phyloP scores from a whole-genome alignment of 805 yeast genomes.

The Cyberlindnera misumaiensis region DNA sequence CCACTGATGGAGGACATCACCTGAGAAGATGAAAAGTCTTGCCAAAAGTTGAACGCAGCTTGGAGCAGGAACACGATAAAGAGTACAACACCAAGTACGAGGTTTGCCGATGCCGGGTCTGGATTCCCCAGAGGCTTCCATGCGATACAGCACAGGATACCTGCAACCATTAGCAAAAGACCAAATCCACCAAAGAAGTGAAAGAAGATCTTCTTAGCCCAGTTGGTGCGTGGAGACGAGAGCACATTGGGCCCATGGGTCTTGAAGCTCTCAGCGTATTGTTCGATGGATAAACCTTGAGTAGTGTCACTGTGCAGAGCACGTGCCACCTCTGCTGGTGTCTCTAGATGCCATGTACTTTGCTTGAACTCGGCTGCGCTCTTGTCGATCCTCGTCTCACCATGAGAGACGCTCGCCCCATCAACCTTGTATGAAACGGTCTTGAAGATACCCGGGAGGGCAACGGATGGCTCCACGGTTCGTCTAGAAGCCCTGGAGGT shows the following conservation, averaged over 20 bases:
- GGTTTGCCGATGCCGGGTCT: slow-evolving; percentile 33
- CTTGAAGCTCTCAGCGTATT: slow-evolving; percentile 7
- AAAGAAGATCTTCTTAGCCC: slow-evolving; percentile 27
- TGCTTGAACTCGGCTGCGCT: slow-evolving; percentile 21
- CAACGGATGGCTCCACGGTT: slow-evolving; percentile 23
- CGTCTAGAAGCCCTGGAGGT: neutral
- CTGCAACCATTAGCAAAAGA: slow-evolving; percentile 33
- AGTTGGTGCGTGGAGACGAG: slow-evolving; percentile 31
- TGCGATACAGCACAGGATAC: slow-evolving; percentile 34
- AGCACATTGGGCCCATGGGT: slow-evolving; percentile 31
- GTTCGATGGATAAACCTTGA: slow-evolving; percentile 21
- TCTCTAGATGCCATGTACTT: slow-evolving; percentile 27
- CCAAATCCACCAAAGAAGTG: slow-evolving; percentile 47
- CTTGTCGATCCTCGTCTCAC: slow-evolving; percentile 11
- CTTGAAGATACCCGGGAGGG: slow-evolving; percentile 31
- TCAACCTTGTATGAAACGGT: slow-evolving; percentile 33
- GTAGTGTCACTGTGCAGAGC: slow-evolving; percentile 19
- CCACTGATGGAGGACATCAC: slow-evolving; percentile 41
- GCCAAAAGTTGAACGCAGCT: slow-evolving; percentile 38
- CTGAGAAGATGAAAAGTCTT: slow-evolving; percentile 40
- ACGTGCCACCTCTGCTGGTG: slow-evolving; percentile 20
- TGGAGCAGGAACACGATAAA: slow-evolving; percentile 35
- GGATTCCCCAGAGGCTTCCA: slow-evolving; percentile 47
- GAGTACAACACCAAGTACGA: slow-evolving; percentile 36
- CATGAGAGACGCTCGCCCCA: slow-evolving; percentile 7